Evolutionary conservation across 2,329 filamentous ascomycete genomes (phyloP).

Genomic region (Aspergillus arachidicola): DNA sequence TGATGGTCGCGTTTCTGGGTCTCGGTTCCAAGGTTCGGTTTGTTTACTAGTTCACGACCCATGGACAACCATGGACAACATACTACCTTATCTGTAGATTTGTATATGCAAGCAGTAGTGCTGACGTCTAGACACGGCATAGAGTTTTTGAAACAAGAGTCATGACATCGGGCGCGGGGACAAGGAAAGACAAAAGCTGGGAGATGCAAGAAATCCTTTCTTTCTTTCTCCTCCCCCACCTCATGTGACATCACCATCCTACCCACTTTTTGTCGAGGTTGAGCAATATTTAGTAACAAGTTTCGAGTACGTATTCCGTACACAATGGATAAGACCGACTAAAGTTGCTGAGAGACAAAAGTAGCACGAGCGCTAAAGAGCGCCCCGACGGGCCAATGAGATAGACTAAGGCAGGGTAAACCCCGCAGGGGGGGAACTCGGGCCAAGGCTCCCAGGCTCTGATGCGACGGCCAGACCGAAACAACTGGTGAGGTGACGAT

Average conservation of each 20-base stretch:
- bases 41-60: slow-evolving; percentile 16
- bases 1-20: slow-evolving; percentile 23
- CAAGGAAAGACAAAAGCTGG: background rate
- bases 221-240: background rate
- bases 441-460: slow-evolving; percentile 12
- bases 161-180: background rate
- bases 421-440: slow-evolving; percentile 19
- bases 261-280: slow-evolving; percentile 5
- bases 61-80: background rate
- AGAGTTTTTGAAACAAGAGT: background rate
- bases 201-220: background rate
- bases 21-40: slow-evolving; percentile 12
- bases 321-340: slow-evolving; percentile 4
- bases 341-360: slow-evolving; percentile 21
- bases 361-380: slow-evolving; percentile 17
- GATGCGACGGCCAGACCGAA: slow-evolving; percentile 3
- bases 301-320: background rate
- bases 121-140: background rate
- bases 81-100: background rate
- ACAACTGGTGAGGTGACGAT: slow-evolving; percentile 4
- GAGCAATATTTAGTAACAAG: slow-evolving; percentile 5
- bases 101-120: background rate
- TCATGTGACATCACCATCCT: slow-evolving; percentile 18
- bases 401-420: slow-evolving; percentile 4
- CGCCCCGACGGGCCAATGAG: slow-evolving; percentile 20